A percentile compares a stretch with the other conserved stretches of the same genome.
These are phyloP conservation scores for Multifurca ochricompacta DNA, from an alignment of 768 basidiomycete species.

Conservation along the genomic window DNA sequence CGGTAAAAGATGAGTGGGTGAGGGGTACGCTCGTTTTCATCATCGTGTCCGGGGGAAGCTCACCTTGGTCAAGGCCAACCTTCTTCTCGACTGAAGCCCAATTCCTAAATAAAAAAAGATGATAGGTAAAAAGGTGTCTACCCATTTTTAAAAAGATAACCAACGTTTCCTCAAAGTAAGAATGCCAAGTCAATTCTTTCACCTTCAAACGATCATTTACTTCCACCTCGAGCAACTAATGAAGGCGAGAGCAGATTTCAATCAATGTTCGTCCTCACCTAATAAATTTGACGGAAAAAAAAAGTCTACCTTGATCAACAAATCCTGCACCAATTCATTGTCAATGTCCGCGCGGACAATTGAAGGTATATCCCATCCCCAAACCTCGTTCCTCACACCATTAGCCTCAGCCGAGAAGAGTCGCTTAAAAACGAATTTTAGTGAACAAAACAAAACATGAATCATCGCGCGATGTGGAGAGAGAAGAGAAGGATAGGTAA, in stretches of 20 bases:
- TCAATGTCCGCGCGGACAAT: slow-evolving; percentile 2
- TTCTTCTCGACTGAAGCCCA: neutral
- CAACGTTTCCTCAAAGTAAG: slow-evolving; percentile 1
- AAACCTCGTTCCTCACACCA: slow-evolving; percentile 10
- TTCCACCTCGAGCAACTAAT: slow-evolving; percentile 9
- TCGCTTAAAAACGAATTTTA: neutral
- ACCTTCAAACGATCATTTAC: neutral
- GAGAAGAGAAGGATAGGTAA: too few species aligned
- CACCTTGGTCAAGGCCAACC: neutral
- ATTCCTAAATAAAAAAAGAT: neutral
- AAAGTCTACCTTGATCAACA: neutral
- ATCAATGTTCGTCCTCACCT: too few species aligned
- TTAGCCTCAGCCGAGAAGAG: slow-evolving; percentile 2
- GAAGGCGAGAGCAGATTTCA: too few species aligned
- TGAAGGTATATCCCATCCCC: slow-evolving; percentile 7
- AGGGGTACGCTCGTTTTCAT: too few species aligned
- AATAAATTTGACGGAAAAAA: too few species aligned
- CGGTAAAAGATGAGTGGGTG: too few species aligned
- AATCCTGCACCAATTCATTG: neutral
- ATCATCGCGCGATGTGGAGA: too few species aligned
- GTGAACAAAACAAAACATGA: too few species aligned
- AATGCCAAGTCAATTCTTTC: neutral
- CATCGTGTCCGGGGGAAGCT: neutral
- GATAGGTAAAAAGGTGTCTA: neutral
- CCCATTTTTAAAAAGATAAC: neutral